A percentile compares a stretch with the other conserved stretches of the same genome.
phyloP scores from a whole-genome alignment of 805 yeast genomes.

The Starmerella scarabaei region DNA sequence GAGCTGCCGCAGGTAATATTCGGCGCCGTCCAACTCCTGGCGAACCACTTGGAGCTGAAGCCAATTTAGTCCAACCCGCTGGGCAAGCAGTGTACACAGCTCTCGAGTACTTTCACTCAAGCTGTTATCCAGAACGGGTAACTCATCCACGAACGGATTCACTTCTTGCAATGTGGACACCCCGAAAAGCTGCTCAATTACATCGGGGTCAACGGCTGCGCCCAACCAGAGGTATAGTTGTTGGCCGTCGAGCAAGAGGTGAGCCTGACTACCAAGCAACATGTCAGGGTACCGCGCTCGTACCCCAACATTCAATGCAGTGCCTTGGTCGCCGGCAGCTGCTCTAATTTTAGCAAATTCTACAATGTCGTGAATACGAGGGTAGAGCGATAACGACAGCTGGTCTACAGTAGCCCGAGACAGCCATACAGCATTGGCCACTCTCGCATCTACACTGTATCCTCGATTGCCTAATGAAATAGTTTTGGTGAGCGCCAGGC shows the following conservation, averaged over 20 bases:
- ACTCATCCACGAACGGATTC: constrained; percentile 38
- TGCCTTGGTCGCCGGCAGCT: constrained; percentile 3
- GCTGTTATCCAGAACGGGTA: constrained; percentile 60
- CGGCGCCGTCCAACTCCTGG: constrained; percentile 50
- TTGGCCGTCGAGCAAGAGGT: constrained; percentile 56
- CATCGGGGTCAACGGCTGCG: constrained; percentile 39
- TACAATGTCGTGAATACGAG: constrained; percentile 58
- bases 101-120: constrained; percentile 57
- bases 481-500: constrained; percentile 58
- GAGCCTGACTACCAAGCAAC: constrained; percentile 50
- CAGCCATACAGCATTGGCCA: constrained; percentile 41
- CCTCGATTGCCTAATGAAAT: constrained; percentile 43
- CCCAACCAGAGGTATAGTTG: constrained; percentile 12
- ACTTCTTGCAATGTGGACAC: constrained; percentile 31
- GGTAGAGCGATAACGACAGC: constrained; percentile 58
- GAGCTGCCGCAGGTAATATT: constrained; percentile 41
- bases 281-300: constrained; percentile 14
- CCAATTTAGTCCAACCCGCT: constrained; percentile 29
- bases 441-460: constrained; percentile 46
- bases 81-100: constrained; percentile 44
- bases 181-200: constrained; percentile 62
- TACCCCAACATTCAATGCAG: constrained; percentile 23
- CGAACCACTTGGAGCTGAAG: constrained; percentile 49
- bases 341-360: not conserved
- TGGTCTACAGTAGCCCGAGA: constrained; percentile 42